phyloP scores from a whole-genome alignment of 2,329 filamentous ascomycete genomes.

The Microcyclospora tardicrescens region DNA sequence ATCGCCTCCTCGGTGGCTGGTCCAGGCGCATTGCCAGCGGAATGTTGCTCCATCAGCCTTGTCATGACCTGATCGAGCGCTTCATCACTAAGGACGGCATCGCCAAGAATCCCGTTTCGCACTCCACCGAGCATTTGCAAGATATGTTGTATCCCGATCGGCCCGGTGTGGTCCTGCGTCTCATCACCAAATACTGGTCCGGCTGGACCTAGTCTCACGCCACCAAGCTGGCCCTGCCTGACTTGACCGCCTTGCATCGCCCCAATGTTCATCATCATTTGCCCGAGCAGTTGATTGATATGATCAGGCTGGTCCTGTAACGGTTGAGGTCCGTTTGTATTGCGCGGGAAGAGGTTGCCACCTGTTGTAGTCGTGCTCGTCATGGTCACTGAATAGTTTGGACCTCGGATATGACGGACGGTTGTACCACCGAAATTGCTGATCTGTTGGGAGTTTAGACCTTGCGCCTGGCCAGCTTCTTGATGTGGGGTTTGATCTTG shows the following conservation, averaged over 20 bases:
- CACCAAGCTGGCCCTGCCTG: no score
- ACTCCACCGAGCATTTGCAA: conserved; percentile 19
- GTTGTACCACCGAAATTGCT: conserved; percentile 2
- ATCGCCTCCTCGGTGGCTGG: conserved; percentile 70
- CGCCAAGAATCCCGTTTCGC: conserved; percentile 43
- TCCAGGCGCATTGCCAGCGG: conserved; percentile 62
- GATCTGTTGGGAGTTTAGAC: conserved; percentile 2
- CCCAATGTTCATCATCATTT: conserved; percentile 22
- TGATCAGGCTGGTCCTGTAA: conserved; percentile 21
- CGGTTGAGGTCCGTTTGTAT: conserved; percentile 38
- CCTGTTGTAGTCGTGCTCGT: conserved; percentile 15
- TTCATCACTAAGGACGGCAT: conserved; percentile 83
- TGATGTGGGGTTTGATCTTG: conserved; percentile 4
- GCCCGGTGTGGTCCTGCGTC: background rate
- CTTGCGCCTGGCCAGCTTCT: conserved; percentile 6
- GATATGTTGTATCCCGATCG: conserved; percentile 4
- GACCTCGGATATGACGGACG: conserved; percentile 12
- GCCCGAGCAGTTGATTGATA: conserved; percentile 19
- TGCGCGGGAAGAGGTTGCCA: conserved; percentile 35
- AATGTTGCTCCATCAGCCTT: conserved; percentile 73
- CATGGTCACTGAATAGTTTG: conserved; percentile 18
- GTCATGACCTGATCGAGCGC: conserved; percentile 80
- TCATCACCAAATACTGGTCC: background rate
- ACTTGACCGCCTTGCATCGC: conserved; percentile 1
- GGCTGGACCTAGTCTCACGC: no score